Base-by-base conservation (phyloP, 441 rosid genomes). In the Brassica balearica region DNA sequence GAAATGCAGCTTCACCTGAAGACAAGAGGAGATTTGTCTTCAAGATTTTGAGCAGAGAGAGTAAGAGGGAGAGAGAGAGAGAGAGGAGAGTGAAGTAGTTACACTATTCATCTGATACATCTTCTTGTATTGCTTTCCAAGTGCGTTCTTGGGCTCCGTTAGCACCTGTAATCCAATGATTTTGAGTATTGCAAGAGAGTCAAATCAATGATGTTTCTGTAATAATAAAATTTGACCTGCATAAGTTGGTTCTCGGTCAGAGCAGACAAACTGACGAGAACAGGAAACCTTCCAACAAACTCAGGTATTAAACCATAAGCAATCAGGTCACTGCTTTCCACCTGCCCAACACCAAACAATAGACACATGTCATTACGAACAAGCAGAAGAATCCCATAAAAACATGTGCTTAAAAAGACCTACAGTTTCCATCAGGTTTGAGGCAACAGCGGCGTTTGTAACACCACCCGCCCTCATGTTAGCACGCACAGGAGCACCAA, bases 221-320 rank as follows among this genome's bases (percentile, higher is more conserved):
- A 20, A 19, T 14, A 34, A 51, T 14, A 15, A 51, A 0, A 6
- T 61, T 12, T 66, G 86, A 96, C 99, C 97, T 96, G 91, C 83
- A 96, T 91, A 78, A 96, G 99, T 78, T 96, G 98, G 82, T 90
- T 78, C 88, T 96, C 98, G 3, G 94, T 91, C 71, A 96, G 89
- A 64, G 99, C 97, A 62, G 87, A 91, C 84, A 96, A 85, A 75
- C 98, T 96, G 81, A 96, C 99, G 69, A 96, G 98, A 82, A 96
- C 84, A 0, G 99, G 98, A 75, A 96, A 96, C 79, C 99, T 84
- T 85, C 99, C 99, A 69, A 96, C 99, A 80, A 96, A 96, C 83
- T 96, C 99, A 62, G 98, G 99, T 86, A 94, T 96, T 78, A 94
- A 85, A 69, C 99, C 99, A 81, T 94, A 96, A n/a, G 98, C 86